phyloP scores from a whole-genome alignment of 1,284 basidiomycete genomes.

The Austroboletus niveus region DNA sequence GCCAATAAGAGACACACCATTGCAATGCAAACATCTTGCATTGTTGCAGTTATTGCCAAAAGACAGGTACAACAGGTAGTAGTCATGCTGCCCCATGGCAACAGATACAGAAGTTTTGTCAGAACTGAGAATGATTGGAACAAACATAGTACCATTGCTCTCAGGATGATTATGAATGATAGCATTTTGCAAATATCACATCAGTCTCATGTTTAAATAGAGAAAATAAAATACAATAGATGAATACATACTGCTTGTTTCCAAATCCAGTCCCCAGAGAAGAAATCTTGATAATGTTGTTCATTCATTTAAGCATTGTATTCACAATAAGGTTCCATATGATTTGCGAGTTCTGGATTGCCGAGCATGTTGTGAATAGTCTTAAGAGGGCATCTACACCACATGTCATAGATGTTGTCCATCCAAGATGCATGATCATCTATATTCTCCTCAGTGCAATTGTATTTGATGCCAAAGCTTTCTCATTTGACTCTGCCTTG shows the following conservation, averaged over 20 bases:
- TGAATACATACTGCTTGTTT: not conserved
- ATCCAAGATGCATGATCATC: not conserved
- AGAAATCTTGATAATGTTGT: not conserved
- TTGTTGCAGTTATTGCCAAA: slow-evolving; percentile 34
- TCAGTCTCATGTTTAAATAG: not conserved
- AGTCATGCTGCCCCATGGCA: slow-evolving; percentile 35
- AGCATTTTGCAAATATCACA: not conserved
- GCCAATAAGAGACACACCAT: slow-evolving; percentile 28
- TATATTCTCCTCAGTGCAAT: not conserved
- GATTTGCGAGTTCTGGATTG: no score
- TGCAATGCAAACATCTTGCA: slow-evolving; percentile 27
- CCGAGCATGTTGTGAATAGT: no score
- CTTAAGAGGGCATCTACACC: no score
- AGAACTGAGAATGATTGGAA: not conserved
- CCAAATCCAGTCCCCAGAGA: slow-evolving; percentile 9
- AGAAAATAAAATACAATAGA: no score
- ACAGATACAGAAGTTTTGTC: slow-evolving; percentile 39
- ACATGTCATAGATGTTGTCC: no score
- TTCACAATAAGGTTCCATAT: not conserved
- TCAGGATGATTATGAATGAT: not conserved
- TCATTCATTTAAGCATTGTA: not conserved
- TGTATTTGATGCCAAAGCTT: slow-evolving; percentile 51
- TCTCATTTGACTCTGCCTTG: slow-evolving; percentile 7
- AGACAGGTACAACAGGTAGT: slow-evolving; percentile 33
- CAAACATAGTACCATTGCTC: not conserved